Evolutionary conservation across 768 basidiomycete genomes (phyloP).

Genomic region (Hypholoma fasciculare): DNA sequence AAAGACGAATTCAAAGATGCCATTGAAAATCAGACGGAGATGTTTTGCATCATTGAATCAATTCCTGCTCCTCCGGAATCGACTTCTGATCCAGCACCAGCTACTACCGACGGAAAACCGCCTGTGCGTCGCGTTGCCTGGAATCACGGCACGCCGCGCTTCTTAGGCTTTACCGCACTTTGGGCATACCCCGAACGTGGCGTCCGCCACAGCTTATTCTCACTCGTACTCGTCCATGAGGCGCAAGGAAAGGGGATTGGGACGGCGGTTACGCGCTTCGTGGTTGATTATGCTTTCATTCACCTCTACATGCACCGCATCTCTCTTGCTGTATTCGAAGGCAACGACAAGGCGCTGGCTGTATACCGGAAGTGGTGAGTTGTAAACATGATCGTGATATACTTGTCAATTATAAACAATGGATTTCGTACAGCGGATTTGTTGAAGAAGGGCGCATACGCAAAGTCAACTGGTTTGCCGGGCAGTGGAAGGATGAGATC

Average conservation of each 20-base stretch:
- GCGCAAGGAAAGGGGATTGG: conserved; percentile 13
- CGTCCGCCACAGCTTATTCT: conserved; percentile 5
- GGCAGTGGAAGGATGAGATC: conserved; percentile 13
- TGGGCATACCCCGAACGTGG: conserved; percentile 10
- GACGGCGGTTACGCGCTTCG: conserved; percentile 10
- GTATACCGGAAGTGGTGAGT: conserved; percentile 14
- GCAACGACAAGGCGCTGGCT: conserved; percentile 9
- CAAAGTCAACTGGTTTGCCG: conserved; percentile 9
- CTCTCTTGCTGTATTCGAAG: conserved; percentile 14
- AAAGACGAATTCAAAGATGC: conserved; percentile 11
- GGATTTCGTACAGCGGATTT: background rate
- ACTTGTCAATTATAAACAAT: background rate
- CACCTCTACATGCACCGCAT: conserved; percentile 17
- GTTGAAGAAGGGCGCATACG: too few species aligned
- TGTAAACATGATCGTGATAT: background rate
- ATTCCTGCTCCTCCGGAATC: background rate
- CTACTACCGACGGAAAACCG: too few species aligned
- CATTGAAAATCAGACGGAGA: conserved; percentile 14
- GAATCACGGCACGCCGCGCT: background rate
- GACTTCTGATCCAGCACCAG: too few species aligned
- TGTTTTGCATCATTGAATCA: conserved; percentile 20
- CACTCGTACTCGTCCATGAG: conserved; percentile 8
- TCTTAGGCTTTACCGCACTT: conserved; percentile 13
- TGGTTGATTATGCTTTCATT: conserved; percentile 13
- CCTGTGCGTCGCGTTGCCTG: background rate